Percentiles rank a stretch among this genome's conserved stretches.
Evolutionary conservation across 768 basidiomycete genomes (phyloP).

Genomic region (Leccinum longicurvipes): DNA sequence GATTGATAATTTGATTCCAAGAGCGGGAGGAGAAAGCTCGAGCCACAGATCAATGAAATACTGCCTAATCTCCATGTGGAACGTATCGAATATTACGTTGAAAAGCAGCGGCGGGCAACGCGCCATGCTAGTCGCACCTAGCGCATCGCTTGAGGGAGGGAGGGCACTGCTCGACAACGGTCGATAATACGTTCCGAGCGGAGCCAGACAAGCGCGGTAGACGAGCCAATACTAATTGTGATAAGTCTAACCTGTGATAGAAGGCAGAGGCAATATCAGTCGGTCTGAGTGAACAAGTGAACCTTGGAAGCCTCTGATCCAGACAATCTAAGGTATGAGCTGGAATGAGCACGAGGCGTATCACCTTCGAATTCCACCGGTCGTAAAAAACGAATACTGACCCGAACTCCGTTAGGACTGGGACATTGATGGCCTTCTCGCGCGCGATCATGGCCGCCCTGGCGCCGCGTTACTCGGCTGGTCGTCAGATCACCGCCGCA

Average conservation of each 20-base stretch:
- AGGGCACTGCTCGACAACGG: slow-evolving; percentile 1
- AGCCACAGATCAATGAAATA: not conserved
- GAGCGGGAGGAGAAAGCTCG: not conserved
- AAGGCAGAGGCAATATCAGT: not conserved
- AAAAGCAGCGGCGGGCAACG: not conserved
- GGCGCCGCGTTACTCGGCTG: not conserved
- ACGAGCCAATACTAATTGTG: not conserved
- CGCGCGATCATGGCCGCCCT: not conserved
- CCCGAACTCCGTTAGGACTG: not conserved
- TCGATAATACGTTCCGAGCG: slow-evolving; percentile 2
- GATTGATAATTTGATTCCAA: not conserved
- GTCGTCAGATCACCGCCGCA: not conserved
- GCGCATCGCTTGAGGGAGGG: not conserved
- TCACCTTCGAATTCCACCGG: not conserved
- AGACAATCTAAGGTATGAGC: not conserved
- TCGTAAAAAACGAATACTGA: not conserved
- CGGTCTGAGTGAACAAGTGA: not conserved
- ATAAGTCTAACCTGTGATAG: not conserved
- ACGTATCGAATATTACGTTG: slow-evolving; percentile 8
- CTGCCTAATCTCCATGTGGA: slow-evolving; percentile 1
- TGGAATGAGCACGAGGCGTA: not conserved
- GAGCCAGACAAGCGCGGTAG: not conserved
- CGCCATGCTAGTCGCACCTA: not conserved
- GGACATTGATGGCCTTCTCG: not conserved
- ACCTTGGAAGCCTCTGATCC: not conserved